Evolutionary conservation across 108 stramenopile genomes (phyloP).

Genomic region (Cyclotella choctawhatcheeana): DNA sequence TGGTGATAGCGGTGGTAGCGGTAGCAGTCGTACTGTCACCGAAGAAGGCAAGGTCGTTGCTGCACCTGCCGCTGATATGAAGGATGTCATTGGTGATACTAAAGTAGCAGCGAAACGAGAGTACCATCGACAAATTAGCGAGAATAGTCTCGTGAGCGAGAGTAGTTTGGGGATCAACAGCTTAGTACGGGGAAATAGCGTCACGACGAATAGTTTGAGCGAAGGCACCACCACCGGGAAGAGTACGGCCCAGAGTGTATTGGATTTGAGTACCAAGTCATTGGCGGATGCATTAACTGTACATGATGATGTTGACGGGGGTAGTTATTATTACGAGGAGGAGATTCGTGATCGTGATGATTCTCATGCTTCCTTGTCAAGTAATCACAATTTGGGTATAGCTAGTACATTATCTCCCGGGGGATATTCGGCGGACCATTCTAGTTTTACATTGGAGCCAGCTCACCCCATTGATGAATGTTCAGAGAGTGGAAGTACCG

Average conservation of each 20-base stretch:
- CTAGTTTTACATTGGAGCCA: slow-evolving; percentile 4
- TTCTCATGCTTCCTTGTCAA: too few relatives aligned
- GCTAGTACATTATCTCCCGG: neutral
- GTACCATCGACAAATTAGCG: neutral
- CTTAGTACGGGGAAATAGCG: neutral
- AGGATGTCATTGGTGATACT: too few relatives aligned
- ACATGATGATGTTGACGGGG: neutral
- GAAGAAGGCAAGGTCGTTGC: neutral
- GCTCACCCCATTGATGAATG: slow-evolving; percentile 11
- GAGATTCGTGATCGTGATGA: neutral
- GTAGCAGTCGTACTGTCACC: neutral
- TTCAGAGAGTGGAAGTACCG: neutral
- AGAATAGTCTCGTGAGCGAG: neutral
- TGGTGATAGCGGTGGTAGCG: neutral
- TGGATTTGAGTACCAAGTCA: slow-evolving; percentile 7
- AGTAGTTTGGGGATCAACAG: neutral
- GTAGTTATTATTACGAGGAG: neutral
- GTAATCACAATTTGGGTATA: too few relatives aligned
- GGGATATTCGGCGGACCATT: slow-evolving; percentile 10
- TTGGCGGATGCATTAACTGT: neutral
- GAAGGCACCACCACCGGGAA: neutral
- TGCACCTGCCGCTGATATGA: neutral
- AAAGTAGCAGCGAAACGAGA: neutral
- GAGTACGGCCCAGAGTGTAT: neutral
- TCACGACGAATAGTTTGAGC: neutral